A percentile compares a stretch with the other conserved stretches of the same genome.
Evolutionary conservation across 164 flowering plant genomes (phyloP).

Genomic region (Vitis rupestris): DNA sequence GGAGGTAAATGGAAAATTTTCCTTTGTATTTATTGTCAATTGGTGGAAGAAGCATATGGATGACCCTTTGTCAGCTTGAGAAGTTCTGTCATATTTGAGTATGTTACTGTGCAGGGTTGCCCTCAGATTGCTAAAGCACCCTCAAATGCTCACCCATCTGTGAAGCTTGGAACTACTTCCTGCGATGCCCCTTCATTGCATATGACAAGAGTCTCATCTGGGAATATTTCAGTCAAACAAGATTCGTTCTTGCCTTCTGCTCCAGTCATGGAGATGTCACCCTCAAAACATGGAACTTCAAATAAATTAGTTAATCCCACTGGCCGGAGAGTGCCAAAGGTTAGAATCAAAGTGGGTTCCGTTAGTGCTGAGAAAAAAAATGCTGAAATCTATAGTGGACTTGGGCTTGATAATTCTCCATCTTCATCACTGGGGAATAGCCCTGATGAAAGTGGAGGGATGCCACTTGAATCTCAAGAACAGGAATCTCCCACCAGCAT

Average conservation of each 20-base stretch:
- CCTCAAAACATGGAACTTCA: conserved; percentile 16
- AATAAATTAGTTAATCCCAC: conserved; percentile 17
- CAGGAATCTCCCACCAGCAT: conserved; percentile 58
- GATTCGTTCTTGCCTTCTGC: conserved; percentile 23
- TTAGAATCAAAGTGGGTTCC: conserved; percentile 48
- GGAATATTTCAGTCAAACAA: conserved; percentile 26
- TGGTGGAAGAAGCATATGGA: conserved; percentile 2
- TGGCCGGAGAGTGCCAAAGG: conserved; percentile 29
- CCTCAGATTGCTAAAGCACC: conserved; percentile 30
- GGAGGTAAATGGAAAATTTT: conserved; percentile 43
- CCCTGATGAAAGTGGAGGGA: conserved; percentile 43
- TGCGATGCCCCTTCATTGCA: conserved; percentile 13
- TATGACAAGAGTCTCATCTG: conserved; percentile 19
- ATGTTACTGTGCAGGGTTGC: conserved; percentile 39
- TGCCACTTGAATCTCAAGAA: conserved; percentile 27
- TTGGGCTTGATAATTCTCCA: conserved; percentile 78
- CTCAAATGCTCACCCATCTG: conserved; percentile 21
- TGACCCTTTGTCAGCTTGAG: neutral
- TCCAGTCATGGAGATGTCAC: conserved; percentile 19
- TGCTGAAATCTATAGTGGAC: conserved; percentile 54
- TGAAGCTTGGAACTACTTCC: conserved; percentile 30
- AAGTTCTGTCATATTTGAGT: conserved; percentile 21
- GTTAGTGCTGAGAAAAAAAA: conserved; percentile 24
- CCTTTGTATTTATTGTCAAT: neutral
- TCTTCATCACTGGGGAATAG: conserved; percentile 58